Base-by-base conservation (phyloP, 2,329 filamentous ascomycete genomes). In the Pyrenophora teres region DNA sequence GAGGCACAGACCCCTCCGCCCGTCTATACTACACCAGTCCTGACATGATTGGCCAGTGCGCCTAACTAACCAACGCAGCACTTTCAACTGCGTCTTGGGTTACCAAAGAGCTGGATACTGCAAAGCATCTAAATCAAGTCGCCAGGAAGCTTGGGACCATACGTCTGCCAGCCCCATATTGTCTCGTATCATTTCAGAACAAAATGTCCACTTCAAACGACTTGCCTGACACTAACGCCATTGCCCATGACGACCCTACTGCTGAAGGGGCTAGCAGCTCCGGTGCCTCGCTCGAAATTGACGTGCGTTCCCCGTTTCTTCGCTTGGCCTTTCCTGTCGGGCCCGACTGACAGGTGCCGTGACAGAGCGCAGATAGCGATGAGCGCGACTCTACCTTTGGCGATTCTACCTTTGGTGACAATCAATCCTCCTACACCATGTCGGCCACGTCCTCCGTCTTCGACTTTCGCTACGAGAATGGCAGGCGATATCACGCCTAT, bases 401-500 rank as follows among this genome's bases (percentile, higher is more conserved):
- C 33, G 65, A 66, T 35, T 54, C 52, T 47, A 38, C 52, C 6
- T 40, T 41, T 21, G 52, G 48, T 8, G 47, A 46, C 38, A 43
- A n/a, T 4, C 40, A 43, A 30, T 50, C 50, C 12, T 46, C 38
- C 27, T 62, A 66, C 30, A 71, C 68, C 13, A 70, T 68, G 60
- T 71, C 68, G 4, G 65, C 64, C 15, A 70, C 63, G 3, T 62
- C 60, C 6, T 68, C 65, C 1, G 65, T 69, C 0, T 71, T 65
- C 57, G 59, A 66, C 39, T 71, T 65, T 40, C 57, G 59, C 16
- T 69, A 65, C 39, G 67, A 71, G 46, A 66, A 69, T 16, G 68
- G 67, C 21, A 57, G 68, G 15, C 56, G 67, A n/a, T 71, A 71
- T 40, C 68, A 71, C 37, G 63, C 61, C 9, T 71, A 68, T 48